These are phyloP conservation scores for Fraxinus albicans DNA, from an alignment of 305 asterid genomes.

Conservation along the genomic window DNA sequence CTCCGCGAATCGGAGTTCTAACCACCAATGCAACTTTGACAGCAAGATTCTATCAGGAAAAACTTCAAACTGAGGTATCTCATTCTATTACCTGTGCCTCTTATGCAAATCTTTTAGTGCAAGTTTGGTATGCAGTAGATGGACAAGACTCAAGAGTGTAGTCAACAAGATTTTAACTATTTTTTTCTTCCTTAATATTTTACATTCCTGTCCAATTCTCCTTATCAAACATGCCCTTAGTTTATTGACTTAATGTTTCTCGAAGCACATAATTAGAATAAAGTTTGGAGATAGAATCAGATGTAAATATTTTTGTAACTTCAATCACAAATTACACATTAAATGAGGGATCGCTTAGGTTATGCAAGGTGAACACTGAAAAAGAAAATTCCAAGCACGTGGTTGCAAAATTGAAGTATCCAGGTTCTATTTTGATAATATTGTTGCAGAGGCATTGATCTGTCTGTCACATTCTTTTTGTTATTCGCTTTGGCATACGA, in stretches of 20 bases:
- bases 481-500: no score
- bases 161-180: background rate
- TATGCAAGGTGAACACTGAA: background rate
- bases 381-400: background rate
- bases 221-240: background rate
- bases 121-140: background rate
- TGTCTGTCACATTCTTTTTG: no score
- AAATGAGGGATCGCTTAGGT: background rate
- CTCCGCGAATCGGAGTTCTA: conserved; percentile 54
- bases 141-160: background rate
- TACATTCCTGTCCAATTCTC: background rate
- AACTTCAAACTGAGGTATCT: conserved; percentile 58
- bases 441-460: background rate
- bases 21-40: conserved; percentile 39
- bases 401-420: background rate
- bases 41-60: conserved; percentile 50
- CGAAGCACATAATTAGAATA: background rate
- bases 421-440: background rate
- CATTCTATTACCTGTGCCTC: background rate
- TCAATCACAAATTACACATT: background rate
- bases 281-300: background rate
- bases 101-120: background rate
- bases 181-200: background rate
- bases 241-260: background rate
- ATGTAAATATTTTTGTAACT: background rate